Evolutionary conservation across 2,329 filamentous ascomycete species (phyloP), one percentile per base, ranked within the genome.

Genomic region (Arthroderma sp.): DNA sequence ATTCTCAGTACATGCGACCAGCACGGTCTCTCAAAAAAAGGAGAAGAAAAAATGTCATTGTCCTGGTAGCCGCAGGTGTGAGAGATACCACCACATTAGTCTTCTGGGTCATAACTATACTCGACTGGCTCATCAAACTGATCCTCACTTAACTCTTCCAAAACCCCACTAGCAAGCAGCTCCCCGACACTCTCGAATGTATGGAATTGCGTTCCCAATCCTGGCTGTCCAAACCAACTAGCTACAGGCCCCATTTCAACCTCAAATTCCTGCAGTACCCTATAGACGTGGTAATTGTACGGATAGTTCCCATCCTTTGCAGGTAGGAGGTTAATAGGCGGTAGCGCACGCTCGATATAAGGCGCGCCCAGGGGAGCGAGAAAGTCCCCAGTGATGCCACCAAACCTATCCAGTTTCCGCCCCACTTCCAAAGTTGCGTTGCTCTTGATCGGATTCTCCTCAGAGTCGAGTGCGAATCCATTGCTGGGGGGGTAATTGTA

Each of bases 241-340:
- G 40, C 32, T 27, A 43, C 32, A 4, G 40, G 40, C 8, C 40
- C 40, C 3, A 36, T 10, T 5, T 6, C 27, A n/a, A 9, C 40
- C 10, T 22, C 0, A 11, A 43, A 36, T n/a, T 8, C 7, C 32
- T 43, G 27, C 31, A 29, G 0, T 6, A 43, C 40, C 40, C 9
- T 5, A 15, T 43, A 43, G 4, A 43, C 40, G 29, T 43, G 40
- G 22, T 43, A 43, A 8, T 43, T 43, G 33, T 43, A 29, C 9
- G 40, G 40, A 30, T 43, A 43, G 8, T 43, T 36, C n/a, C 40
- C 40, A 11, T 11, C 3, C 6, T 15, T 4, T 4, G 29, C 32
- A 6, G 40, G 40, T 8, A 33, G 22, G 22, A 43, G 40, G 11
- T 43, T 43, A 4, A 33, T 1, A 28, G 40, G 40, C 4, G 40